These are phyloP conservation scores for Tylopilus sp. DNA, from an alignment of 768 basidiomycete genomes.

Conservation along the genomic window DNA sequence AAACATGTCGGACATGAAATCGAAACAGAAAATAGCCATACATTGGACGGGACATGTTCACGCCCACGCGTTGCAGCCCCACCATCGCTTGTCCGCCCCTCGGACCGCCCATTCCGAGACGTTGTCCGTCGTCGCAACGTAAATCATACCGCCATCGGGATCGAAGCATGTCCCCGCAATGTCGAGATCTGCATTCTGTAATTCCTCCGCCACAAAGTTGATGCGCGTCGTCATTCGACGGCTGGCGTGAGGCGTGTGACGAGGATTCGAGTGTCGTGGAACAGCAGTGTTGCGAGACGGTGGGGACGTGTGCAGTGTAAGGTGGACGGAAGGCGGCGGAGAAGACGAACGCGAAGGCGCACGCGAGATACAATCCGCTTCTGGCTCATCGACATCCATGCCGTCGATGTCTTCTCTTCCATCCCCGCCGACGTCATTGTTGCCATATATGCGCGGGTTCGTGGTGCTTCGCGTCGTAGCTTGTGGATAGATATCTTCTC, in stretches of 20 bases:
- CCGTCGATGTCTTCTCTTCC: slow-evolving; percentile 38
- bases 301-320: slow-evolving; percentile 25
- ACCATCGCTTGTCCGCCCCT: slow-evolving; percentile 73
- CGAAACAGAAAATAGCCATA: slow-evolving; percentile 7
- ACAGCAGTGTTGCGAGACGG: slow-evolving; percentile 17
- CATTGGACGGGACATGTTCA: slow-evolving; percentile 16
- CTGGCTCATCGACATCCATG: slow-evolving; percentile 49
- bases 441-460: slow-evolving; percentile 12
- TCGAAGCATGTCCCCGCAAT: slow-evolving; percentile 75
- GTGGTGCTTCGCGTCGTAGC: slow-evolving; percentile 14
- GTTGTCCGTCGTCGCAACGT: slow-evolving; percentile 61
- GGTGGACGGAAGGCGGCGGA: slow-evolving; percentile 38
- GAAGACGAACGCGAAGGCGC: slow-evolving; percentile 47
- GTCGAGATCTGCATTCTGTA: slow-evolving; percentile 37
- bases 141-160: slow-evolving; percentile 61
- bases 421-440: slow-evolving; percentile 23
- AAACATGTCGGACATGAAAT: slow-evolving; percentile 2
- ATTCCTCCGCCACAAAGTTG: slow-evolving; percentile 10
- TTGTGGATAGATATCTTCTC: slow-evolving; percentile 24
- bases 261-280: slow-evolving; percentile 19
- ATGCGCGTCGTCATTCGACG: slow-evolving; percentile 17
- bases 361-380: slow-evolving; percentile 54
- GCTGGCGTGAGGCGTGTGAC: slow-evolving; percentile 14
- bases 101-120: slow-evolving; percentile 77
- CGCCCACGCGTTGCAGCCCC: slow-evolving; percentile 49